Base-by-base conservation (phyloP, 306 rosid genomes). In the Rubus idaeus region DNA sequence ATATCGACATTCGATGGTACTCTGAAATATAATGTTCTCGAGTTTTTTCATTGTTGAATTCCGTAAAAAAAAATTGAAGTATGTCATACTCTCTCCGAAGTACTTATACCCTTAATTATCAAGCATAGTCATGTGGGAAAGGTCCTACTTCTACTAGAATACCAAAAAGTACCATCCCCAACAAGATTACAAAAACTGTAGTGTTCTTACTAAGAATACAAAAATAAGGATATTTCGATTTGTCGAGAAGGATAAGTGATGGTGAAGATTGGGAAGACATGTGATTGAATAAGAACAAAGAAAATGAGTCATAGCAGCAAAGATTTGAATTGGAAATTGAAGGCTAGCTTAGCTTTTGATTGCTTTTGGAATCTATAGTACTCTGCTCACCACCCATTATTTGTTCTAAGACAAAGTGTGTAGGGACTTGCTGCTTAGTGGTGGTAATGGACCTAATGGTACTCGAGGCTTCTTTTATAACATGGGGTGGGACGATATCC, bases 251-350 rank as follows among this genome's bases (percentile, higher is more conserved):
- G 78, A 75, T 23, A 10, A 74, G 75, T 49, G 83, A 75, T 6
- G 30, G 2, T 60, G 42, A 23, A 65, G 80, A 23, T 40, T 35
- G 10, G 75, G 35, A 63, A 79, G 74, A 71, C 74, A 70, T 52
- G 79, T 71, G 84, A 62, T 47, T 58, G 76, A 41, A 64, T 69
- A 71, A 47, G 75, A 79, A 75, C 75, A 79, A 70, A 41, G 45
- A 75, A n/a, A 75, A 52, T 57, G 76, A 76, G 78, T 79, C 79
- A 76, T 16, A 3, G 5, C 14, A 21, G 79, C 83, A 83, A 83
- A 69, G 77, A 11, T 41, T 30, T 68, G 50, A 10, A 45, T 44
- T 14, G 49, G 75, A 66, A 30, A 63, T 3, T 14, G 5, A 39
- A 21, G 51, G 10, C 40, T 9, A 10, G 10, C 8, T 6, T 35